Conservation (phyloP, 2,329 filamentous ascomycete species). For the Verticillium klebahnii region DNA sequence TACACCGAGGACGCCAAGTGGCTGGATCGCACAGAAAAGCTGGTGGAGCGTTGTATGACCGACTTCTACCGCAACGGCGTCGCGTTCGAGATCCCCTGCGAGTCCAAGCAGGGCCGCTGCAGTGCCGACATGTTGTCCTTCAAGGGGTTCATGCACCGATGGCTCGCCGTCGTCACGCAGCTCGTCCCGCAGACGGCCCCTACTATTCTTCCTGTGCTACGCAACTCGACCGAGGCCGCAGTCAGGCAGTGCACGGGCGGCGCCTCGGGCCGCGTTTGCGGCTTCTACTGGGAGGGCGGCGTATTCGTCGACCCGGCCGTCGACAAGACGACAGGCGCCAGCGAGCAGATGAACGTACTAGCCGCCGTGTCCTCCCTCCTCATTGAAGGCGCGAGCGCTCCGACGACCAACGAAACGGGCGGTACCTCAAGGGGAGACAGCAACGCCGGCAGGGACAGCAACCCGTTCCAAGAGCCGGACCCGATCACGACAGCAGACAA, state of each 20-base stretch:
- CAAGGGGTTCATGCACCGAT: constrained; percentile 66
- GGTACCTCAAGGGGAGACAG: constrained; percentile 43
- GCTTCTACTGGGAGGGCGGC: constrained; percentile 55
- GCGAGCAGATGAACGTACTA: constrained; percentile 55
- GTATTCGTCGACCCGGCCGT: constrained; percentile 38
- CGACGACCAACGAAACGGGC: constrained; percentile 42
- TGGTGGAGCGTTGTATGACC: constrained; percentile 45
- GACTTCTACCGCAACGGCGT: constrained; percentile 53
- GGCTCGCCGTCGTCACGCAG: constrained; percentile 57
- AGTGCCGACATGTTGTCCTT: constrained; percentile 68
- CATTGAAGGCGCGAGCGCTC: constrained; percentile 31
- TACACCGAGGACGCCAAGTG: constrained; percentile 53
- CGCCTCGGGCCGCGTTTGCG: constrained; percentile 53
- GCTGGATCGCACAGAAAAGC: constrained; percentile 49
- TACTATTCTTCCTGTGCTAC: constrained; percentile 53
- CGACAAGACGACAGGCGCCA: constrained; percentile 52
- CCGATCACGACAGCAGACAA: constrained; percentile 39
- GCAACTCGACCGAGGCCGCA: constrained; percentile 53
- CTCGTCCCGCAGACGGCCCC: constrained; percentile 56
- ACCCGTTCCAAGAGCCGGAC: constrained; percentile 22
- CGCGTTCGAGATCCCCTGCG: constrained; percentile 65
- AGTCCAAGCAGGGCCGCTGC: constrained; percentile 50
- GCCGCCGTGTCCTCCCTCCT: constrained; percentile 48
- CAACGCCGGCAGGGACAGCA: constrained; percentile 29
- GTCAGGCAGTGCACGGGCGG: constrained; percentile 60